Base-by-base conservation (phyloP, 129 eudicot genomes). In the carrot (Daucus carota) region DNA sequence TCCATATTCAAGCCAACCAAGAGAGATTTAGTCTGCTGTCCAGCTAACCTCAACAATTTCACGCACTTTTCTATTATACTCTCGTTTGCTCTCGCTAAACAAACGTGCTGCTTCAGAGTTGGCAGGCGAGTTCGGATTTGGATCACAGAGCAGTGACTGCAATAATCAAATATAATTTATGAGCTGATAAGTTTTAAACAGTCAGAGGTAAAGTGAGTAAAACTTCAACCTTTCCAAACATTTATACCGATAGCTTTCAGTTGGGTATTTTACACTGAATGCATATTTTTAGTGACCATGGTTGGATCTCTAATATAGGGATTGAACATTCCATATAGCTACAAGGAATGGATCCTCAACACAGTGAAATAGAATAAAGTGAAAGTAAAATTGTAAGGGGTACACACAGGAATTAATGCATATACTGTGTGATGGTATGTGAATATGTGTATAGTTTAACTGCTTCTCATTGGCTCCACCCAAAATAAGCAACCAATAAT, bases 121-220 rank as follows among this genome's bases (percentile, higher is more conserved):
- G 40, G 70, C 70, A 63, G 70, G 70, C 12, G 70, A 63, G 70
- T 63, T 63, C 9, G 70, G 70, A 29, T 63, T 63, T 63, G 70
- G 70, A 63, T 63, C 70, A 63, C 70, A 29, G 70, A 63, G 70
- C 34, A 63, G 22, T 3, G 70, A 63, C 70, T 63, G 40, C 40
- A 63, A 63, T 63, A 28, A 63, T 29, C 40, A 63, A 31, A 3
- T 14, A 63, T 24, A 0, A 31, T 29, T 63, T 3, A 46, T 31
- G 6, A 8, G 36, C 20, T 28, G 22, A 63, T 63, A 3, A 31
- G 22, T 63, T 31, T 15, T 0, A 14, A 0, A 16, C 40, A 16
- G 8, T 29, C 36, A 29, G 10, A 22, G 62, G 62, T 17, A 22
- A 46, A 63, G 20, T 63, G 70, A 31, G 3, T 29, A 38, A 31